These are phyloP conservation scores for Trichomonascus vanleenenianus DNA, from an alignment of 805 yeast genomes.

Conservation along the genomic window DNA sequence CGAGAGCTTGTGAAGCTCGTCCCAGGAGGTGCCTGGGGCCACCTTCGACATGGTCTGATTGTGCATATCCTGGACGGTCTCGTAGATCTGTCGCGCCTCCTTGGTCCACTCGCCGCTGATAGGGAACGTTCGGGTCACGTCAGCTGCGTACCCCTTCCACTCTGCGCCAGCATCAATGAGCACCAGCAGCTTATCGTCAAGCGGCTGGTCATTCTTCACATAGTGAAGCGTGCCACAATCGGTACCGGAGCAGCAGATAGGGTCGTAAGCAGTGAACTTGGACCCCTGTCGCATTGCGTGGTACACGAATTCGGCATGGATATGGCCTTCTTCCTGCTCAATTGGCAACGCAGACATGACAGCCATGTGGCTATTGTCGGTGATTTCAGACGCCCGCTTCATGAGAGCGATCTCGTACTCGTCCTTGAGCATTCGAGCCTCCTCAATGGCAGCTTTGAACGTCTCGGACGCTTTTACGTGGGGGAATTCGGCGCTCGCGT, in stretches of 20 bases:
- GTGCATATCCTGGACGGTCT: constrained; percentile 80
- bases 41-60: constrained; percentile 57
- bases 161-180: constrained; percentile 97
- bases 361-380: constrained; percentile 82
- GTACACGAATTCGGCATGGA: constrained; percentile 92
- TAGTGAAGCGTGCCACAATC: constrained; percentile 88
- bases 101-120: constrained; percentile 80
- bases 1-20: constrained; percentile 69
- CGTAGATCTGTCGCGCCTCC: constrained; percentile 79
- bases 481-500: constrained; percentile 13
- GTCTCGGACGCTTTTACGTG: constrained; percentile 16
- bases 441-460: constrained; percentile 65
- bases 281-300: constrained; percentile 94
- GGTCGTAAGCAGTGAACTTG: constrained; percentile 82
- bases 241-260: constrained; percentile 92
- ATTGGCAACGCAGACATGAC: constrained; percentile 91
- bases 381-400: constrained; percentile 73
- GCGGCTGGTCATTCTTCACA: constrained; percentile 65
- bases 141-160: constrained; percentile 88
- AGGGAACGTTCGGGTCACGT: constrained; percentile 94
- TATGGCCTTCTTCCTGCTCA: constrained; percentile 78
- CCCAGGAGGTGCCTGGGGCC: constrained; percentile 83
- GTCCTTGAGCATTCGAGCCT: constrained; percentile 79
- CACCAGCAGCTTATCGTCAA: constrained; percentile 53
- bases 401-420: constrained; percentile 67